A percentile compares a stretch with the other conserved stretches of the same genome.
These are phyloP conservation scores for Botrytis porri DNA, from an alignment of 2,329 filamentous ascomycete genomes.

Conservation along the genomic window DNA sequence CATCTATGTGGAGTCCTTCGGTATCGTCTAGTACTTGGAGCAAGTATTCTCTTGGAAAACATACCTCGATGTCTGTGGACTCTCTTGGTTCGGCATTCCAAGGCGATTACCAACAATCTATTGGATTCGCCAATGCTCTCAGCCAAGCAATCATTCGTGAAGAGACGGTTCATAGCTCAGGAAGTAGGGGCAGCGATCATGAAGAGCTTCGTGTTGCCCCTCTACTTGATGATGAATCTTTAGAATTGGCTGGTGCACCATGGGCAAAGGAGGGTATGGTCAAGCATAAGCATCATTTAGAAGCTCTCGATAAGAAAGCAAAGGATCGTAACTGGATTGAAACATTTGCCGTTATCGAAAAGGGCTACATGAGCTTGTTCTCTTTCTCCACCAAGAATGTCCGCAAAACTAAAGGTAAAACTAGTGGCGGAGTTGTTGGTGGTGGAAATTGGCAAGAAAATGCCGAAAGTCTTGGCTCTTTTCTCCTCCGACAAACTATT, in stretches of 20 bases:
- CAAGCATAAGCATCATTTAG: constrained; percentile 94
- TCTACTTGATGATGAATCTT: constrained; percentile 84
- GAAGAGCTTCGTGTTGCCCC: constrained; percentile 49
- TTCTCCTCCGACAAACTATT: constrained; percentile 85
- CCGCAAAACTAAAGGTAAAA: constrained; percentile 59
- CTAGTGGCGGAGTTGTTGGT: constrained; percentile 67
- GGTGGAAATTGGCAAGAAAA: constrained; percentile 99
- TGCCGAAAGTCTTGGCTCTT: constrained; percentile 82
- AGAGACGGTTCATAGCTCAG: constrained; percentile 58
- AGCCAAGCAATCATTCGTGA: constrained; percentile 96
- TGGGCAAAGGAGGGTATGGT: constrained; percentile 98
- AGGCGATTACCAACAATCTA: constrained; percentile 89
- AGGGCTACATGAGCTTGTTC: constrained; percentile 90
- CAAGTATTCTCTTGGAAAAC: constrained; percentile 84
- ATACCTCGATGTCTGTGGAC: constrained; percentile 88
- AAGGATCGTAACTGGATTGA: constrained; percentile 95
- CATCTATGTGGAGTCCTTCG: constrained; percentile 84
- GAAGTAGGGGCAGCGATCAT: constrained; percentile 33
- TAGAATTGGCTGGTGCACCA: constrained; percentile 89
- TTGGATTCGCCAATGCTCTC: constrained; percentile 94
- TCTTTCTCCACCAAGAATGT: constrained; percentile 82
- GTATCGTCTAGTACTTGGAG: constrained; percentile 88
- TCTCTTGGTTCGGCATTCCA: constrained; percentile 77
- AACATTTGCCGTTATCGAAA: constrained; percentile 93
- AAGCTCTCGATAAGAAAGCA: constrained; percentile 84